Evolutionary conservation across 1,284 basidiomycete species (phyloP), one percentile per base, ranked within the genome.

Genomic region (Sanguinoderma infundibulare): DNA sequence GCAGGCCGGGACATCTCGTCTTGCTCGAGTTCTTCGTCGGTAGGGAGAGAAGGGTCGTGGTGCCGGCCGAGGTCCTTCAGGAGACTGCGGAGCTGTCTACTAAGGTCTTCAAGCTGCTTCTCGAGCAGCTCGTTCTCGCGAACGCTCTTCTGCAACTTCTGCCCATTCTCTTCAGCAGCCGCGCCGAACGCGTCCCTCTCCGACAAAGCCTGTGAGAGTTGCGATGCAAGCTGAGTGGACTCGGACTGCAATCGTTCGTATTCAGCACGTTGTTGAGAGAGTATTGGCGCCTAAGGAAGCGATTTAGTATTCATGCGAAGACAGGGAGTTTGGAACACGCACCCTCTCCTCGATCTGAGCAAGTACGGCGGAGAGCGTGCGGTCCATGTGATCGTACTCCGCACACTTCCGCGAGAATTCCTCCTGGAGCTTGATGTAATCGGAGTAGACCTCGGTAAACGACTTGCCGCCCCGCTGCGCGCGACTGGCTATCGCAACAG

Each of bases 401-500:
- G 86, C 82, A 57, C 85, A 87, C 73, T 95, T 92, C 70, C 83
- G 85, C 17, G 86, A 82, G 57, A 90, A 88, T 53, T 95, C 91
- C 42, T 94, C 92, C 73, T 98, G 91, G 52, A 96, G 84, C 58
- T 87, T 84, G 50, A 95, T 87, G 67, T 93, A 92, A 67, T 95
- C 92, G n/a, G 90, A 83, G 72, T 96, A 97, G 17, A 97, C 87
- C 72, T 96, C 90, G 0, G 94, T 96, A 76, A 96, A 95, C 2
- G 89, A 91, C 80, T 92, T 92, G 22, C 95, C 95, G 32, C 81
- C 83, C 72, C 83, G 85, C 75, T 94, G 92, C 28, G 90, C 84
- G 63, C 84, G 86, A 72, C 87, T 87, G 5, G 91, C 94, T 76
- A 98, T 88, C 0, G 91, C 89, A 9, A 96, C 90, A 0, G 95